A percentile compares a stretch with the other conserved stretches of the same genome.
Conservation (phyloP, 2,329 filamentous ascomycete genomes). For the Pseudogymnoascus pannorum region DNA sequence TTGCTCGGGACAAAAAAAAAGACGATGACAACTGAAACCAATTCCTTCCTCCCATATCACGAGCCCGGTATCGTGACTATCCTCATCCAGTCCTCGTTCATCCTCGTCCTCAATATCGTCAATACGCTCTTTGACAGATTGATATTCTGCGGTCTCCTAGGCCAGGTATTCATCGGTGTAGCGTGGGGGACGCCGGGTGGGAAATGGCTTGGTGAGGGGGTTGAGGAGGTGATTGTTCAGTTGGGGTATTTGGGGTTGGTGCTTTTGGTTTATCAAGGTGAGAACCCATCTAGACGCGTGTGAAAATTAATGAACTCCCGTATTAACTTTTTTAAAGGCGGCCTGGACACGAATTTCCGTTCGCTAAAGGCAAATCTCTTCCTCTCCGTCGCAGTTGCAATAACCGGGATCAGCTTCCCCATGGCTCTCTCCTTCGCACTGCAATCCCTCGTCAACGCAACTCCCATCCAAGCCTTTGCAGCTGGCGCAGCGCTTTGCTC, state of each 20-base stretch:
- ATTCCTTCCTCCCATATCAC: conserved; percentile 41
- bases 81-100: conserved; percentile 51
- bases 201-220: conserved; percentile 43
- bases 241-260: conserved; percentile 66
- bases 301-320: background rate
- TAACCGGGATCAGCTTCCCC: conserved; percentile 55
- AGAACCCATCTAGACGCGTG: conserved; percentile 16
- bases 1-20: background rate
- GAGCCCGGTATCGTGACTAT: conserved; percentile 54
- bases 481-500: conserved; percentile 65
- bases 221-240: conserved; percentile 50
- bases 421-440: conserved; percentile 53
- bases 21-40: background rate
- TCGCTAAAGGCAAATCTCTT: conserved; percentile 51
- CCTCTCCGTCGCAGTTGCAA: conserved; percentile 53
- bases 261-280: conserved; percentile 57
- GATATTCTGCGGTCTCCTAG: conserved; percentile 62
- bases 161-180: conserved; percentile 63
- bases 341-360: conserved; percentile 44
- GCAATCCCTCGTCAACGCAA: background rate
- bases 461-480: conserved; percentile 44
- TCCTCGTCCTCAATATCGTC: conserved; percentile 53
- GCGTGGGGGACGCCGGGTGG: conserved; percentile 58
- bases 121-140: conserved; percentile 49
- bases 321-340: background rate